These are phyloP conservation scores for Pleoardoris graminearum DNA, from an alignment of 2,329 filamentous ascomycete genomes.

Conservation along the genomic window DNA sequence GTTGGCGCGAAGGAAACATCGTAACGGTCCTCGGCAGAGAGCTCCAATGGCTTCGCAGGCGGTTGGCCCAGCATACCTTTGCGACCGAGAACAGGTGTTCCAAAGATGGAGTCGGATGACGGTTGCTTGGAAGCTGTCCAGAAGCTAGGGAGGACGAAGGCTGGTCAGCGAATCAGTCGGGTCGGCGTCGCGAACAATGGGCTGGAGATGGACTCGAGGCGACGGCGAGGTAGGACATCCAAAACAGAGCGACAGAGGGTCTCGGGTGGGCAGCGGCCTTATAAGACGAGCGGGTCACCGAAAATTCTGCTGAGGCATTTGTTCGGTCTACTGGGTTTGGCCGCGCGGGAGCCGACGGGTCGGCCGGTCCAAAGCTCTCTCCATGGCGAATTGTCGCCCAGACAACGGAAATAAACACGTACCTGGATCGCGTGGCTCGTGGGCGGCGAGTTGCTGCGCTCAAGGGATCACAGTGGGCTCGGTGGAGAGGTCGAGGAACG, in stretches of 20 bases:
- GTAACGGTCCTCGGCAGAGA: conserved; percentile 13
- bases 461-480: conserved; percentile 1
- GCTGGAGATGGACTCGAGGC: conserved; percentile 26
- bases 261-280: conserved; percentile 28
- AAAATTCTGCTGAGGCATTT: conserved; percentile 47
- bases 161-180: conserved; percentile 38
- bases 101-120: conserved; percentile 18
- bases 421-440: conserved; percentile 19
- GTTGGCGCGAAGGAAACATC: conserved; percentile 19
- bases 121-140: conserved; percentile 26
- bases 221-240: conserved; percentile 35
- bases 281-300: conserved; percentile 34
- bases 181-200: conserved; percentile 29
- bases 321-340: conserved; percentile 34
- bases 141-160: conserved; percentile 30
- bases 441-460: conserved; percentile 1
- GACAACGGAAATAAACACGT: conserved; percentile 31
- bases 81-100: conserved; percentile 25
- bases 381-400: conserved; percentile 27
- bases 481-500: conserved; percentile 4
- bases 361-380: conserved; percentile 29
- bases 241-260: conserved; percentile 24
- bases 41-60: conserved; percentile 23
- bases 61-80: conserved; percentile 38
- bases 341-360: conserved; percentile 34